These are phyloP conservation scores for Aspergillus texensis DNA, from an alignment of 2,329 filamentous ascomycete genomes.

Conservation along the genomic window DNA sequence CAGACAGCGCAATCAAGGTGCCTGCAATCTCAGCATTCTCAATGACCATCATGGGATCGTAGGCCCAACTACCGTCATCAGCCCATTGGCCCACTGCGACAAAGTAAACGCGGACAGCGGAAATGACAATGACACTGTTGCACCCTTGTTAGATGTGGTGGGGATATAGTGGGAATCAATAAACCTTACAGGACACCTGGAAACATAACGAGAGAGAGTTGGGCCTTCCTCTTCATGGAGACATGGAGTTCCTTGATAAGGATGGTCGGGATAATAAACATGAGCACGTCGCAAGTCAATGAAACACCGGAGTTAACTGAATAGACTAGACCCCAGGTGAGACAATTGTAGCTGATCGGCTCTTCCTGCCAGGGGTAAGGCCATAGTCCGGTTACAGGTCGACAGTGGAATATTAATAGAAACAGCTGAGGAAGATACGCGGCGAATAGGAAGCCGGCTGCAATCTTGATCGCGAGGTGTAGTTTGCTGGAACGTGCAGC, in stretches of 20 bases:
- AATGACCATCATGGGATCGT: constrained; percentile 54
- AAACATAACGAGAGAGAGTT: constrained; percentile 52
- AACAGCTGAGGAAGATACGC: constrained; percentile 54
- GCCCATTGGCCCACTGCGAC: constrained; percentile 52
- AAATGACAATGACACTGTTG: constrained; percentile 54
- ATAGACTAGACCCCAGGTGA: constrained; percentile 57
- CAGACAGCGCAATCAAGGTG: constrained; percentile 55
- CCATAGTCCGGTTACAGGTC: constrained; percentile 55
- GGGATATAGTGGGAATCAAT: too few species aligned
- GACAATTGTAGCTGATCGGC: constrained; percentile 45
- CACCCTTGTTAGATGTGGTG: constrained; percentile 5
- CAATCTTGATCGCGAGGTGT: constrained; percentile 24
- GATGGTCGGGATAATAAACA: constrained; percentile 55
- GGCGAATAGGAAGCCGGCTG: constrained; percentile 40
- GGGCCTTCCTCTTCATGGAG: constrained; percentile 48
- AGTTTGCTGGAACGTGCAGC: constrained; percentile 37
- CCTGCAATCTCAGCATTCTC: constrained; percentile 56
- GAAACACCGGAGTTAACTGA: constrained; percentile 55
- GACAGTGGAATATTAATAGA: constrained; percentile 56
- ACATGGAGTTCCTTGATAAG: constrained; percentile 53
- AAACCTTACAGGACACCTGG: constrained; percentile 51
- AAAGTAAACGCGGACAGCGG: constrained; percentile 50
- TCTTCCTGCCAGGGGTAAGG: constrained; percentile 54
- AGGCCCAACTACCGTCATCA: constrained; percentile 54
- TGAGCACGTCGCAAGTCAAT: constrained; percentile 53